Evolutionary conservation across 495 filamentous ascomycete species (phyloP).

Genomic region (Aspergillus asperescens): DNA sequence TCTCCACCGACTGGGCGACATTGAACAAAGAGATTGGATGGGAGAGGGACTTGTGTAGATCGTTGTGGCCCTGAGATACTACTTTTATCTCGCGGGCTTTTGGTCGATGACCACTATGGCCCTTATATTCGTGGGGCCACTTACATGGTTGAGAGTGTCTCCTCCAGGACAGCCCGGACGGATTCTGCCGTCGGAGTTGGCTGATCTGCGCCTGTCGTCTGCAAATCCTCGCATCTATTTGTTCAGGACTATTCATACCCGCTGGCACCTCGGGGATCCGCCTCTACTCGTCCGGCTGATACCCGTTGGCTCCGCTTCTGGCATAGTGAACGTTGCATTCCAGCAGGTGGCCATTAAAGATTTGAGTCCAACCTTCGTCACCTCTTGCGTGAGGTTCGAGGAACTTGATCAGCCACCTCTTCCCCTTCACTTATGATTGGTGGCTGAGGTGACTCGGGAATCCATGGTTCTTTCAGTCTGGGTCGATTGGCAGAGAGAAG

Average conservation of each 20-base stretch:
- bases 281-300: conserved; percentile 26
- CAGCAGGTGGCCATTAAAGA: conserved; percentile 31
- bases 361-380: conserved; percentile 13
- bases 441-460: conserved; percentile 3
- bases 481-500: conserved; percentile 20
- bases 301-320: conserved; percentile 26
- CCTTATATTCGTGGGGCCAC: conserved; percentile 27
- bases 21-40: conserved; percentile 6
- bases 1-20: conserved; percentile 6
- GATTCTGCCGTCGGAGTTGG: conserved; percentile 7
- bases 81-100: conserved; percentile 17
- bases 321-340: conserved; percentile 41
- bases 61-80: conserved; percentile 17
- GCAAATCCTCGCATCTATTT: conserved; percentile 6
- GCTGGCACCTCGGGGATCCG: conserved; percentile 18
- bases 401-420: conserved; percentile 23
- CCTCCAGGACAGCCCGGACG: neutral
- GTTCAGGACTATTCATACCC: conserved; percentile 11
- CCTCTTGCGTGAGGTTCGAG: conserved; percentile 18
- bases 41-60: conserved; percentile 13
- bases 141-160: conserved; percentile 1
- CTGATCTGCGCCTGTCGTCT: conserved; percentile 9
- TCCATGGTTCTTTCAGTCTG: conserved; percentile 23
- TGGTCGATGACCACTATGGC: conserved; percentile 29
- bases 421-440: conserved; percentile 28